These are phyloP conservation scores for Chytriomyces confervae DNA, from an alignment of 192 early-diverging fungal species.

Conservation along the genomic window DNA sequence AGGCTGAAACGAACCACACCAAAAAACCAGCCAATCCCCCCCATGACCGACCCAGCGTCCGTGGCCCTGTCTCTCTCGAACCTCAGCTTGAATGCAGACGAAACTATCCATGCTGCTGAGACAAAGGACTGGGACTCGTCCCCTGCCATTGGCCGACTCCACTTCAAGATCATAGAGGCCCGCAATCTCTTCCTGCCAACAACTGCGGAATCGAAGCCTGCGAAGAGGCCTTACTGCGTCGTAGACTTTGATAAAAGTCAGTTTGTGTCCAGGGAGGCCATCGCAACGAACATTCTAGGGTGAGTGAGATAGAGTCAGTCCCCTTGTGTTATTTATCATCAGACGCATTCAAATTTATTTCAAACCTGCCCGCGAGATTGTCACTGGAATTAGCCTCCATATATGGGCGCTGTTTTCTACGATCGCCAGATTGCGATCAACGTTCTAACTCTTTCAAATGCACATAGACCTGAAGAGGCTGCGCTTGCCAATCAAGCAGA, in stretches of 20 bases:
- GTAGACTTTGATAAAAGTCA: constrained; percentile 66
- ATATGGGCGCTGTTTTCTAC: constrained; percentile 13
- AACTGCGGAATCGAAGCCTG: constrained; percentile 9
- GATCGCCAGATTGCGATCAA: background rate
- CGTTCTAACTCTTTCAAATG: background rate
- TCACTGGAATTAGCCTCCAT: background rate
- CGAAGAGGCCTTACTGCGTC: constrained; percentile 54
- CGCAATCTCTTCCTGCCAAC: constrained; percentile 46
- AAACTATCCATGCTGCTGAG: background rate
- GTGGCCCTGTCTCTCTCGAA: too few species aligned
- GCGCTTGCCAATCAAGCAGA: constrained; percentile 19
- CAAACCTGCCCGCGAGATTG: too few species aligned
- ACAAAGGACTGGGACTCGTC: constrained; percentile 20
- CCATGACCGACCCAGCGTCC: too few species aligned
- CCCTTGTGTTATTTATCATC: too few species aligned
- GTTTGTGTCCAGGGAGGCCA: constrained; percentile 57
- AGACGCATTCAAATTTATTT: too few species aligned
- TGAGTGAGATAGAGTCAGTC: background rate
- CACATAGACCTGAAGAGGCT: constrained; percentile 24
- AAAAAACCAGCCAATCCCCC: too few species aligned
- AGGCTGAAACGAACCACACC: too few species aligned
- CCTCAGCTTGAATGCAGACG: too few species aligned
- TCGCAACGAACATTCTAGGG: constrained; percentile 19
- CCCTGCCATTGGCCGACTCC: constrained; percentile 38
- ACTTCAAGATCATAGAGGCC: constrained; percentile 59